phyloP scores from a whole-genome alignment of 2,329 filamentous ascomycete species.

The Cadophora malorum region DNA sequence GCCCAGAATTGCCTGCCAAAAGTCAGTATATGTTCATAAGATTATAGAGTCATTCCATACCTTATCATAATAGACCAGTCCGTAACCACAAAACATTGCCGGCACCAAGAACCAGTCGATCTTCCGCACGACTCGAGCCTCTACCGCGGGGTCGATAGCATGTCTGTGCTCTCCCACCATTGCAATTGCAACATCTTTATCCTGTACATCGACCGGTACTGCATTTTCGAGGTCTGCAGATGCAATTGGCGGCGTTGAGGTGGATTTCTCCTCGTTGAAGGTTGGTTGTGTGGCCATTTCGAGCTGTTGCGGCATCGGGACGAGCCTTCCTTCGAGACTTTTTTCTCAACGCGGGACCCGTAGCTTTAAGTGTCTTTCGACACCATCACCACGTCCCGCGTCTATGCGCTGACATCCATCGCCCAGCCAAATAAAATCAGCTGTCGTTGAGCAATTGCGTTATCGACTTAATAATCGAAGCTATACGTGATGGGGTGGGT shows the following conservation, averaged over 20 bases:
- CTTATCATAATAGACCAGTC: constrained; percentile 75
- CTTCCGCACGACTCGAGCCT: constrained; percentile 65
- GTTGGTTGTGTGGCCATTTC: constrained; percentile 3
- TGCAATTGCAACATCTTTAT: constrained; percentile 40
- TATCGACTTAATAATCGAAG: constrained; percentile 15
- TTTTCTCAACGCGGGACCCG: constrained; percentile 5
- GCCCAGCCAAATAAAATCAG: background rate
- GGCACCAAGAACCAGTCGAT: constrained; percentile 73
- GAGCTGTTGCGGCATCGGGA: constrained; percentile 7
- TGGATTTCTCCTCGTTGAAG: constrained; percentile 6
- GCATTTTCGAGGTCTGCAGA: constrained; percentile 13
- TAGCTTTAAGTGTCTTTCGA: constrained; percentile 7
- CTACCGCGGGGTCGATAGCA: constrained; percentile 56
- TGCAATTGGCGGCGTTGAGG: constrained; percentile 11
- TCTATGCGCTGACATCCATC: constrained; percentile 9
- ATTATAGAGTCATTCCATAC: constrained; percentile 44
- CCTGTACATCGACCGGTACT: background rate
- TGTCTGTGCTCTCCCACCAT: constrained; percentile 42
- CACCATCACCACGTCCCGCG: constrained; percentile 5
- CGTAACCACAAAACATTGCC: constrained; percentile 69
- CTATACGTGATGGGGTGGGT: background rate
- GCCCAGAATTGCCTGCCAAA: constrained; percentile 69
- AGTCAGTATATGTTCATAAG: background rate
- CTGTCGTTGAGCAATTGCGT: background rate
- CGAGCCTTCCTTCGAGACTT: background rate